These are phyloP conservation scores for Chlamydomonas reinhardtii DNA, from an alignment of 163 green algal genomes.

Conservation along the genomic window DNA sequence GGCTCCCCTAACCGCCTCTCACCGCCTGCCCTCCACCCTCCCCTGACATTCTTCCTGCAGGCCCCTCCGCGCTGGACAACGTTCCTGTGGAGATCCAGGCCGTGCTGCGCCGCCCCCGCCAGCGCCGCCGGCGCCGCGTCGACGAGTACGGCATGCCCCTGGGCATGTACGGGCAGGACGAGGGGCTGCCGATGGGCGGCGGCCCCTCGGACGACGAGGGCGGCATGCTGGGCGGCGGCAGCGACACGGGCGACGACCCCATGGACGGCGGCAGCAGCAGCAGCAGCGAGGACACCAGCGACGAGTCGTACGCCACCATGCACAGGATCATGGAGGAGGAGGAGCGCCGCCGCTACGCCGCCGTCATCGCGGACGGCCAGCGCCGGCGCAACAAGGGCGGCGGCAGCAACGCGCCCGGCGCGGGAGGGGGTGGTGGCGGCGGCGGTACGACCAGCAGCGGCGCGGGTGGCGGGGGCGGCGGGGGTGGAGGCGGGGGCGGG, in stretches of 20 bases:
- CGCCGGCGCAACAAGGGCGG: conserved; percentile 54
- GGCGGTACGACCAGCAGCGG: neutral
- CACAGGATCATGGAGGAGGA: conserved; percentile 63
- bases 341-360: conserved; percentile 54
- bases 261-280: conserved; percentile 34
- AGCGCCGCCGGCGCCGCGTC: neutral
- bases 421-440: neutral
- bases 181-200: neutral
- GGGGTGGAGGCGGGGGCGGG: neutral
- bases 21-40: too few relatives aligned
- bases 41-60: neutral
- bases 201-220: conserved; percentile 31
- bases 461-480: neutral
- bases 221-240: neutral
- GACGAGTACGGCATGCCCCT: neutral
- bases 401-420: neutral
- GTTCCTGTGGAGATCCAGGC: conserved; percentile 51
- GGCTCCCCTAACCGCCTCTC: neutral
- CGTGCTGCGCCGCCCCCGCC: conserved; percentile 15
- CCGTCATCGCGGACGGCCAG: conserved; percentile 55
- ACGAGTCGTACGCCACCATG: conserved; percentile 22
- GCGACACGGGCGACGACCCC: neutral
- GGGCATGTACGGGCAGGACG: neutral
- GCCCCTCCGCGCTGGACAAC: conserved; percentile 24
- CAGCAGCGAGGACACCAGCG: conserved; percentile 49